Conservation (phyloP, 106 monocot species). For the Iris macrosiphon region DNA sequence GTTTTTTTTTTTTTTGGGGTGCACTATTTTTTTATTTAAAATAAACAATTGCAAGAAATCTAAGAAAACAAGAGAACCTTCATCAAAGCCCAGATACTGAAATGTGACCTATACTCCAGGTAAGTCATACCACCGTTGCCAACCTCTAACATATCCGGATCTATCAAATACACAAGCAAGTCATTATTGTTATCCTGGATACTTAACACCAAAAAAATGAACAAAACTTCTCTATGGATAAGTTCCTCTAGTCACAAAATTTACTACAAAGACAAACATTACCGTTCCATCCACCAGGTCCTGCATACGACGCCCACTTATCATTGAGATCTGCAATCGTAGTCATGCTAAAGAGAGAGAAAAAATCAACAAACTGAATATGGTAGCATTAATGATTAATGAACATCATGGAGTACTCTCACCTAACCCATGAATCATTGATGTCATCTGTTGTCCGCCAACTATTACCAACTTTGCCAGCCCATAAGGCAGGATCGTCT, state of each 20-base stretch:
- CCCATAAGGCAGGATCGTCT: conserved; percentile 97
- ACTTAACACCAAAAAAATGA: too few relatives aligned
- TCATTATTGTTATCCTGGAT: neutral
- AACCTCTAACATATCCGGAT: conserved; percentile 99
- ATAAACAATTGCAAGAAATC: too few relatives aligned
- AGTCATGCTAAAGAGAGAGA: conserved; percentile 66
- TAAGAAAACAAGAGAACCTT: conserved; percentile 35
- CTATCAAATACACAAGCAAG: conserved; percentile 18
- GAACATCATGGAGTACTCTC: neutral
- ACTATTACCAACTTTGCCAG: conserved; percentile 86
- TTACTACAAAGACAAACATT: neutral
- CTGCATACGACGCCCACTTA: conserved; percentile 99
- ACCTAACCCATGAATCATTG: conserved; percentile 91
- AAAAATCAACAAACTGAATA: conserved; percentile 3
- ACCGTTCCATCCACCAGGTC: conserved; percentile 99
- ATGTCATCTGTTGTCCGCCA: conserved; percentile 99
- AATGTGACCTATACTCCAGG: conserved; percentile 86
- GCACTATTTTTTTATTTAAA: too few relatives aligned
- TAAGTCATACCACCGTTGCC: conserved; percentile 92
- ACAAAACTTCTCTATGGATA: neutral
- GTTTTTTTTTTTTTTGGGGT: too few relatives aligned
- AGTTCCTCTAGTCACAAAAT: neutral
- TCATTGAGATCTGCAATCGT: conserved; percentile 85
- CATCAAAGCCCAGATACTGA: conserved; percentile 99
- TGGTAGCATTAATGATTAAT: neutral